Base-by-base conservation (phyloP, 139 green algal genomes). In the Coelastrella sp. region DNA sequence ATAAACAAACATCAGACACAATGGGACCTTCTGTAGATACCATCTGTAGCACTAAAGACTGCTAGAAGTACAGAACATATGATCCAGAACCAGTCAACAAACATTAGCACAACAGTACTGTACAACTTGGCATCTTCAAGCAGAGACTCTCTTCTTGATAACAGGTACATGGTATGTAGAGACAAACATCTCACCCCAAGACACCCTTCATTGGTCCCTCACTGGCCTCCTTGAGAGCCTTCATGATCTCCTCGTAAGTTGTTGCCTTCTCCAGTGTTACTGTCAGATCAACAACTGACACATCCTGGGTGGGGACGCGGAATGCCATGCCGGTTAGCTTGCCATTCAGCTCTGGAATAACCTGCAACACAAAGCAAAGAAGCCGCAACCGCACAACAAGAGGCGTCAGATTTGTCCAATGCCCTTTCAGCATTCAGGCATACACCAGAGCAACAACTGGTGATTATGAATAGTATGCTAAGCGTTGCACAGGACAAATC, bases 301-400 rank as follows among this genome's bases (percentile, higher is more conserved):
- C 97, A 74, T 99, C 96, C 48, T 87, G 71, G 84, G 95, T 98
- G 71, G 97, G 97, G 63, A 99, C 97, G 41, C 97, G 94, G 94
- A 99, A 99, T 23, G 97, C 94, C 97, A 99, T 99, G 83, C 97
- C 97, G 1, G 97, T 99, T 35, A 99, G 92, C 94, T 99, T 99
- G 90, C 97, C 97, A 85, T 99, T 98, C 8, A 99, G 93, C 71
- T 96, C 91, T 11, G 97, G 97, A 50, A 99, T 93, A 63, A 99
- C 96, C 91, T 97, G 88, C 37, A 86, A 11, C 45, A 13, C 8
- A 2, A 9, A 57, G 15, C 45, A 57, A 13, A 57, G 0, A 1
- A n/a, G n/a, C n/a, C n/a, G n/a, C n/a, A n/a, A n/a, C n/a, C n/a
- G n/a, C n/a, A n/a, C n/a, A n/a, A n/a, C n/a, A n/a, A n/a, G n/a